Conservation (phyloP, 306 rosid species). For the Coriaria nepalensis region DNA sequence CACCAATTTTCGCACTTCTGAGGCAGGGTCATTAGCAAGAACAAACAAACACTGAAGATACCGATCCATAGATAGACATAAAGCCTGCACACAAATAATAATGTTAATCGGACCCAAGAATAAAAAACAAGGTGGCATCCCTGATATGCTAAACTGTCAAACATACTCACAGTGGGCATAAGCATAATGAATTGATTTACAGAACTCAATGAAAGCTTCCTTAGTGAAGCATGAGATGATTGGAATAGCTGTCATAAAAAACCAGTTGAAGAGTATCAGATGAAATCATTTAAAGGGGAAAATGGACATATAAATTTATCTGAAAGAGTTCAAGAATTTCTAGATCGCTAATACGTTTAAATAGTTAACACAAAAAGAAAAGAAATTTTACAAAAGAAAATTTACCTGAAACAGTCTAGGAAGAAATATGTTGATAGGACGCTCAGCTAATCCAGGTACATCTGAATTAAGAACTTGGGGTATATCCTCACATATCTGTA, state of each 20-base stretch:
- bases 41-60: constrained; percentile 90
- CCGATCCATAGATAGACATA: constrained; percentile 67
- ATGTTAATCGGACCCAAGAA: constrained; percentile 12
- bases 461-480: constrained; percentile 93
- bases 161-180: constrained; percentile 85
- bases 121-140: constrained; percentile 8
- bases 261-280: constrained; percentile 7
- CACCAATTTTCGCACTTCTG: constrained; percentile 95
- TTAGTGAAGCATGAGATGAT: constrained; percentile 73
- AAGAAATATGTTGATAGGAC: constrained; percentile 77
- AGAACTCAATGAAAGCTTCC: constrained; percentile 88
- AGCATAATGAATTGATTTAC: constrained; percentile 88
- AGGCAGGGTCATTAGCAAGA: constrained; percentile 61
- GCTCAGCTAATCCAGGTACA: constrained; percentile 88
- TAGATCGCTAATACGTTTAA: neutral
- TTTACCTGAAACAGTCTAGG: constrained; percentile 75
- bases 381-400: neutral
- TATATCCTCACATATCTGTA: constrained; percentile 92
- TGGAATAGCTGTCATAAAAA: constrained; percentile 59
- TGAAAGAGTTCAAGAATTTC: neutral
- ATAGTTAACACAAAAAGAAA: neutral
- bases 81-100: constrained; percentile 39
- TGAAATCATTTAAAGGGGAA: neutral
- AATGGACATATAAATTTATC: neutral
- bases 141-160: constrained; percentile 6